A percentile compares a stretch with the other conserved stretches of the same genome.
phyloP scores from a whole-genome alignment of 805 yeast genomes.

The Ogataea paraovalis region DNA sequence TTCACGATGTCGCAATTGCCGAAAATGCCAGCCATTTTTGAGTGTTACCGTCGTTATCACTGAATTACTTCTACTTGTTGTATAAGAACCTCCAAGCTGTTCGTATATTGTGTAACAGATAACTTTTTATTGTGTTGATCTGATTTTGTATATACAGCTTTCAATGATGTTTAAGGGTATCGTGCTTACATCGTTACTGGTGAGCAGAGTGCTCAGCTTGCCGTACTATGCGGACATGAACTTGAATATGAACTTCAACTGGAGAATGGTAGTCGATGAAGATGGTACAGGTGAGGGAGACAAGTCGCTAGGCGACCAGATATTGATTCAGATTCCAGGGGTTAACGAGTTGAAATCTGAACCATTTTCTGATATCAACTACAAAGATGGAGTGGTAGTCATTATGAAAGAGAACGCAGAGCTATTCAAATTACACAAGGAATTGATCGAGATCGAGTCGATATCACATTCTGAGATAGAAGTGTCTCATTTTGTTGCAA shows the following conservation, averaged over 20 bases:
- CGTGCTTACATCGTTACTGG: neutral
- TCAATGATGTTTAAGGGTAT: neutral
- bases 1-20: neutral
- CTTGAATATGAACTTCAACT: neutral
- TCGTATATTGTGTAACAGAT: no score
- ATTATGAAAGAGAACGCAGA: neutral
- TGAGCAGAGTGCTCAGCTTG: neutral
- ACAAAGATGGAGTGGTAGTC: neutral
- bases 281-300: neutral
- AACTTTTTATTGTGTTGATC: no score
- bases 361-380: neutral
- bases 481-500: conserved; percentile 37
- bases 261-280: neutral
- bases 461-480: conserved; percentile 32
- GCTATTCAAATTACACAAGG: conserved; percentile 32
- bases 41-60: no score
- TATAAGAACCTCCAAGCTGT: no score
- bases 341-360: neutral
- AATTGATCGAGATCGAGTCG: conserved; percentile 34
- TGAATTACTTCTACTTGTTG: no score
- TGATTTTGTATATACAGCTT: no score
- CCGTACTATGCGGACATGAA: neutral
- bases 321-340: neutral
- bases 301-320: neutral
- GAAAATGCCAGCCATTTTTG: neutral